Evolutionary conservation across 106 monocot genomes (phyloP).

Genomic region (Dactylorhiza incarnata): DNA sequence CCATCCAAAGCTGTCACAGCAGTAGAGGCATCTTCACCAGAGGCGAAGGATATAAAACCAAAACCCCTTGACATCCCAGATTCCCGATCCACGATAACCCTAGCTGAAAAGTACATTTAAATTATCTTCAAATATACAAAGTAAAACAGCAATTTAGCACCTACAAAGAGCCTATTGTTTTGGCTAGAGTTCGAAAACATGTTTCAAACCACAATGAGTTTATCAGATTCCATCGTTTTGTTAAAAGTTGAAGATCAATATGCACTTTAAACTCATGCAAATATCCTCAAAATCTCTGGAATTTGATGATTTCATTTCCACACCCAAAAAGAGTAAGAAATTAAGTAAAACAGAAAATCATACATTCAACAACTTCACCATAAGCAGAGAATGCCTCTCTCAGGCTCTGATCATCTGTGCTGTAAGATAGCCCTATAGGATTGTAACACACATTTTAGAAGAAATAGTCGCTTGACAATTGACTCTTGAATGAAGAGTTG

Average conservation of each 20-base stretch:
- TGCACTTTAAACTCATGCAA: too few relatives aligned
- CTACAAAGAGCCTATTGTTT: too few relatives aligned
- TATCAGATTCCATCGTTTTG: background rate
- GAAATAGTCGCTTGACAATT: background rate
- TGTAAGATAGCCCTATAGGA: background rate
- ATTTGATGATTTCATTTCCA: too few relatives aligned
- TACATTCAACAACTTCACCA: constrained; percentile 27
- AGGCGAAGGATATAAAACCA: constrained; percentile 14
- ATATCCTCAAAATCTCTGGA: too few relatives aligned
- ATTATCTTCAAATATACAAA: background rate
- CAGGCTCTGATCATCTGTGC: constrained; percentile 4
- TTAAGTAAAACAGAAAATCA: background rate
- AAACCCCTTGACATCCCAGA: constrained; percentile 12
- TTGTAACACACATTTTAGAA: background rate
- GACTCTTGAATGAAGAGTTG: background rate
- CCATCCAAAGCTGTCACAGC: constrained; percentile 21
- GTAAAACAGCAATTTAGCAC: background rate
- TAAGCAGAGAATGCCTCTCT: constrained; percentile 14
- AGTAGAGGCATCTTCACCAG: constrained; percentile 14
- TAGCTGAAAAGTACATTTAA: constrained; percentile 6
- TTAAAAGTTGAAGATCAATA: too few relatives aligned
- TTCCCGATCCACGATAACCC: constrained; percentile 12
- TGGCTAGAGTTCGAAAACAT: too few relatives aligned
- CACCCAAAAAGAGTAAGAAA: background rate
- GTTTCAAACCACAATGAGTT: background rate